Evolutionary conservation across 1,284 basidiomycete species (phyloP).

Genomic region (Malassezia arunalokei): DNA sequence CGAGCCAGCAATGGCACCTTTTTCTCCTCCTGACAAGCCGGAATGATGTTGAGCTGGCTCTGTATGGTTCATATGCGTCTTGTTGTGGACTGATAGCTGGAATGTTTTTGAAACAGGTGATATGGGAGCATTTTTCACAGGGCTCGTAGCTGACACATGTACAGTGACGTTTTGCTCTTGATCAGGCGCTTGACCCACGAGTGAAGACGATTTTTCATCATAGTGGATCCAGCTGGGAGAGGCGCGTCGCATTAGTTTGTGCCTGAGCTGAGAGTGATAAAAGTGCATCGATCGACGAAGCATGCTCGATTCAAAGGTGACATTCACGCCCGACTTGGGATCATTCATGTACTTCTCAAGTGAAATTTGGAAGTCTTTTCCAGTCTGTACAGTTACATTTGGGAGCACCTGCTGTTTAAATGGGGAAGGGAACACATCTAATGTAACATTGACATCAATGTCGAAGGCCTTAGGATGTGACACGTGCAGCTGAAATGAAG

Average conservation of each 20-base stretch:
- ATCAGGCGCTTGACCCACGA: conserved; percentile 4
- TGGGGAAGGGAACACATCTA: conserved; percentile 56
- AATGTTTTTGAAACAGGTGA: background rate
- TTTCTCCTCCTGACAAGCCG: conserved; percentile 3
- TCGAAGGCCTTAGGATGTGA: conserved; percentile 49
- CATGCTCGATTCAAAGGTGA: background rate
- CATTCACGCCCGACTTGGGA: conserved; percentile 11
- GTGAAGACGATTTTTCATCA: background rate
- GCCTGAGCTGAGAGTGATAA: background rate
- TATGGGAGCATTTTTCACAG: background rate
- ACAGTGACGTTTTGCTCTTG: conserved; percentile 1
- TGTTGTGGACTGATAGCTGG: background rate
- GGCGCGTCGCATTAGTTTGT: background rate
- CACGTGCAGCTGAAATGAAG: background rate
- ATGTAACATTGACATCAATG: conserved; percentile 46
- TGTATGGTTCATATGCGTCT: background rate
- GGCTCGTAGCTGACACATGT: background rate
- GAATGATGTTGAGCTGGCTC: background rate
- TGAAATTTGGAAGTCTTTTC: conserved; percentile 12
- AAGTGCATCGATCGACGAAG: background rate
- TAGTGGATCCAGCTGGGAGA: conserved; percentile 9
- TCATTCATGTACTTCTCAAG: conserved; percentile 13
- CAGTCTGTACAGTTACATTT: conserved; percentile 20
- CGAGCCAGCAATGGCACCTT: conserved; percentile 14
- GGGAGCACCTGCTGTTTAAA: conserved; percentile 56